Evolutionary conservation across 352 stramenopile species (phyloP).

Genomic region (Phytophthora fragariaefolia): DNA sequence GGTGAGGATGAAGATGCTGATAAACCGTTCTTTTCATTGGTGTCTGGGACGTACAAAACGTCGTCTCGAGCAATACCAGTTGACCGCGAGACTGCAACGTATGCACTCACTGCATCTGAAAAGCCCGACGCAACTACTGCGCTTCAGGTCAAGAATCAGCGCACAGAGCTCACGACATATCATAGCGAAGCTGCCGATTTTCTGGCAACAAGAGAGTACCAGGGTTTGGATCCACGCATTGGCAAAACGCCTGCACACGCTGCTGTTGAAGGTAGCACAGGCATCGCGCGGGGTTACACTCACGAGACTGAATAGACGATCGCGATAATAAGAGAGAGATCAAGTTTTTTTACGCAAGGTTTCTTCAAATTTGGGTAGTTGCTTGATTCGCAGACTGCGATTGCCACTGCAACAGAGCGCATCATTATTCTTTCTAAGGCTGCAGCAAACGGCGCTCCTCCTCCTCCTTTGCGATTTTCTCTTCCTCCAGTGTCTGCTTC

Average conservation of each 20-base stretch:
- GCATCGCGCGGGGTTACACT: constrained; percentile 81
- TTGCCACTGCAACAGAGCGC: background rate
- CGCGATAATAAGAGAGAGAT: too few relatives aligned
- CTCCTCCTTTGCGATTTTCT: constrained; percentile 79
- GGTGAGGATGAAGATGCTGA: constrained; percentile 51
- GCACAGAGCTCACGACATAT: constrained; percentile 64
- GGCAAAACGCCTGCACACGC: constrained; percentile 82
- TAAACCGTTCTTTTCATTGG: constrained; percentile 84
- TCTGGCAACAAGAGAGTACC: constrained; percentile 73
- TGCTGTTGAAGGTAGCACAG: constrained; percentile 71
- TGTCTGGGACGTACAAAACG: constrained; percentile 79
- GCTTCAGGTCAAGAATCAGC: constrained; percentile 63
- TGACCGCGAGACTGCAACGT: constrained; percentile 18
- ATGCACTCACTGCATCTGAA: constrained; percentile 35
- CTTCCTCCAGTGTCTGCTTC: constrained; percentile 80
- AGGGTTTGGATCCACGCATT: constrained; percentile 81
- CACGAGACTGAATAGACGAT: constrained; percentile 62
- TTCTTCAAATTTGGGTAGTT: too few relatives aligned
- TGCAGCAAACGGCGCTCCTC: constrained; percentile 76
- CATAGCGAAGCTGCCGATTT: constrained; percentile 81
- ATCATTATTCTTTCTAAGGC: constrained; percentile 40
- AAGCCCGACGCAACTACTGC: constrained; percentile 46
- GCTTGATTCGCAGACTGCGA: too few relatives aligned
- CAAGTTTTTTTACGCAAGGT: too few relatives aligned
- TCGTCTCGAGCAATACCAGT: constrained; percentile 29